Base-by-base conservation (phyloP, 345 rosid genomes). In the Acer campestre region DNA sequence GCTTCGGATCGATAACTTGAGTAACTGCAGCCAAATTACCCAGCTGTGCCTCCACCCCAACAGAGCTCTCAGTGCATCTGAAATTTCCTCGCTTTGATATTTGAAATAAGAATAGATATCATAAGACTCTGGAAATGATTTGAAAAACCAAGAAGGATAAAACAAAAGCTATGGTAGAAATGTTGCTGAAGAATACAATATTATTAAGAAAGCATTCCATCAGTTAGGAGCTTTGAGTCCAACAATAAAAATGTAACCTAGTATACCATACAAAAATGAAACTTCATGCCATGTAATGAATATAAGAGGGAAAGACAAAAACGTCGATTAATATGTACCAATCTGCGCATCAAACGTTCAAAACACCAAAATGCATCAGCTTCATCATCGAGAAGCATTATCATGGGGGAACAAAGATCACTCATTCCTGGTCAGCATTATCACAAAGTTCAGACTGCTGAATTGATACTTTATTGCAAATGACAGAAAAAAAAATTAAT, bases 311-410 rank as follows among this genome's bases (percentile, higher is more conserved):
- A 25, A 8, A 10, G 3, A 46, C 49, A 80, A 67, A 73, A 67
- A 75, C 51, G 61, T 53, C 51, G 77, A 48, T 35, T 49, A 81
- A 22, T 68, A 35, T 27, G 65, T 90, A 94, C 99, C 99, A 94
- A 89, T 91, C 99, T 83, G 55, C 97, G 97, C 99, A 96, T 96
- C 86, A 96, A 77, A 56, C 95, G 89, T 80, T 96, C 99, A 14
- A 96, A 96, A 87, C 98, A 94, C 99, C 99, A 94, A 88, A 96
- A 96, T 20, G 98, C 91, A 87, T 94, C 98, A 71, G 98, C 97
- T 88, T 96, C 99, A 61, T 94, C 87, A 49, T 94, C 90, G 61
- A 94, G 93, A 83, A 96, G 97, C 51, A 96, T 89, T 80, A 96
- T 93, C 99, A 96, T 96, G 49, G 99, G 99, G 49, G 98, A 96